Conservation (phyloP, 2,329 filamentous ascomycete genomes). For the Neofusicoccum sp. region DNA sequence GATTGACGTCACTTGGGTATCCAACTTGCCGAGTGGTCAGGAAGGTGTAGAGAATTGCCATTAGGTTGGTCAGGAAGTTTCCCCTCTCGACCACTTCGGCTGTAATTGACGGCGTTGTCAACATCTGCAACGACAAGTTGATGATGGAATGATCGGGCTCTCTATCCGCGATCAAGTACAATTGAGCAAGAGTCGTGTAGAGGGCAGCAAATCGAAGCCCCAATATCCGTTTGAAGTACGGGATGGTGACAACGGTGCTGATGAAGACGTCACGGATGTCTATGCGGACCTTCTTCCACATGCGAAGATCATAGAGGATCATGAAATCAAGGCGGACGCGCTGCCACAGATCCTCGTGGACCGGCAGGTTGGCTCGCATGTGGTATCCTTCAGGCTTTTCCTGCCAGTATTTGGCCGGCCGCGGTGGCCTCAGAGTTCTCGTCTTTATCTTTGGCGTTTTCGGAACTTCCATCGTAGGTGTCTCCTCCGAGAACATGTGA, state of each 20-base stretch:
- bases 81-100: constrained; percentile 91
- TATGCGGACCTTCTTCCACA: constrained; percentile 95
- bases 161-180: constrained; percentile 92
- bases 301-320: constrained; percentile 86
- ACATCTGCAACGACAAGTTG: constrained; percentile 92
- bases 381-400: constrained; percentile 72
- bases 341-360: constrained; percentile 84
- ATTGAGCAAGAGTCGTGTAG: constrained; percentile 88
- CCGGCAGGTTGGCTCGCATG: constrained; percentile 59
- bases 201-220: constrained; percentile 91
- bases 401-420: constrained; percentile 79
- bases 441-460: constrained; percentile 66
- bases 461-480: constrained; percentile 68
- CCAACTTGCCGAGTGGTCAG: constrained; percentile 93
- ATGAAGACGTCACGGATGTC: constrained; percentile 93
- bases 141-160: constrained; percentile 99
- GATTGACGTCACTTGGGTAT: constrained; percentile 84
- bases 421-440: constrained; percentile 51
- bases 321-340: constrained; percentile 90
- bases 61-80: constrained; percentile 91
- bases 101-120: constrained; percentile 95
- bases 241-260: constrained; percentile 90
- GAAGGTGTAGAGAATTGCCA: constrained; percentile 97
- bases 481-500: constrained; percentile 17
- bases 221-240: constrained; percentile 91